Evolutionary conservation across 768 basidiomycete genomes (phyloP), one percentile per base, ranked within the genome.

Genomic region (Hygrophoropsis aurantiaca): DNA sequence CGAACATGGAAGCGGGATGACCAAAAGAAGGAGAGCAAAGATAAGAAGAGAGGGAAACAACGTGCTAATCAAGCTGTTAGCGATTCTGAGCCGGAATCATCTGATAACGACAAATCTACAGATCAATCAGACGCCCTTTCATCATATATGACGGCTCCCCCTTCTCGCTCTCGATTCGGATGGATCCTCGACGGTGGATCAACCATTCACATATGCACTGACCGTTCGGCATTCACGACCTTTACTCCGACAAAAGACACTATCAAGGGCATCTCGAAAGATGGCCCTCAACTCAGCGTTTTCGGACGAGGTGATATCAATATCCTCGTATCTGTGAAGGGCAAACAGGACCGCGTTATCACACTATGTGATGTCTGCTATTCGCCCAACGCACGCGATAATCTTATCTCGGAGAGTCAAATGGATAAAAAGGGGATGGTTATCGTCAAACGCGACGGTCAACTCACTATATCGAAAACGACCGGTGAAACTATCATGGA

Each of bases 321-420:
- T 0, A 16, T 46, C 0, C 40, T n/a, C 1, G 36, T 53, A 13
- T 49, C 44, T 0, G 36, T 50, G 1, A 24, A 35, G 1, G 44
- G 30, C 11, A 13, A 13, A 42, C 4, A 9, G 1, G 39, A 41
- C 9, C 18, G 10, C 2, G 50, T 18, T 1, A 46, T 53, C 19
- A 53, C 49, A 32, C 37, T 53, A 2, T 4, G 18, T 1, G 23
- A 53, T 40, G 44, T 53, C 1, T 46, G 52, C 44, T 53, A 53
- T 25, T 53, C 44, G 24, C 47, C 40, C 5, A 53, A 53, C 5
- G 35, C 44, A 5, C 24, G 7, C 0, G 43, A 49, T 20, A 53
- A 53, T 21, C 36, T 53, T 0, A 35, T 53, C 20, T 53, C 36
- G 0, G 48, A 53, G 16, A 53, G 52, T 19, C n/a, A 26, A 5